Percentiles rank a stretch among this genome's conserved stretches.
phyloP scores from a whole-genome alignment of 129 eudicot species.

The carrot (Daucus carota) region DH1_v3.0 NC_030385.2:36405001-36405500 shows the following conservation, averaged over 20 bases:
- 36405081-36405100: conserved; percentile 32
- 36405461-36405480: background rate
- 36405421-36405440: background rate
- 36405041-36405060: conserved; percentile 23
- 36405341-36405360: background rate
- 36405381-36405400: conserved; percentile 15
- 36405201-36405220: background rate
- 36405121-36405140: conserved; percentile 31
- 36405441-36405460: background rate
- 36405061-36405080: conserved; percentile 32
- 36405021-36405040: background rate
- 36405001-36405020: background rate
- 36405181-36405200: background rate
- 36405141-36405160: background rate
- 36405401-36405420: conserved; percentile 6
- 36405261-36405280: background rate
- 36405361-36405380: conserved; percentile 17
- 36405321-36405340: background rate
- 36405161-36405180: background rate
- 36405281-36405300: background rate
- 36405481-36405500: background rate
- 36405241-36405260: background rate
- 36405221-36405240: background rate
- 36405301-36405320: background rate
- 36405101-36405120: conserved; percentile 26